Evolutionary conservation across 441 rosid genomes (phyloP).

Genomic region (Macaranga tanarius): DNA sequence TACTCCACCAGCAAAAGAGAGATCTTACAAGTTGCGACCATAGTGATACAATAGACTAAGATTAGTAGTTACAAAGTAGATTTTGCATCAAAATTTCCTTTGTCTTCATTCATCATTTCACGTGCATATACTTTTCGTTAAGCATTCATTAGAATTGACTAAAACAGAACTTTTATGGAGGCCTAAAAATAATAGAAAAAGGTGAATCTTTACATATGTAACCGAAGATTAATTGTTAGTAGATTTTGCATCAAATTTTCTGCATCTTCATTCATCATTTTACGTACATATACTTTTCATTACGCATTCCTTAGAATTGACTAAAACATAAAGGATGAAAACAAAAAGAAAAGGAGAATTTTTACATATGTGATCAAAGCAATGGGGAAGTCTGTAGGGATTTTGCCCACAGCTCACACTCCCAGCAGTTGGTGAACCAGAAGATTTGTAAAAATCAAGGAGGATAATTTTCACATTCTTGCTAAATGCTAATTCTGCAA

Average conservation of each 20-base stretch:
- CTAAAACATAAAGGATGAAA: not conserved
- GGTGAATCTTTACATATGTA: no score
- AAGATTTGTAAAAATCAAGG: not conserved
- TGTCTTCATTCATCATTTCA: not conserved
- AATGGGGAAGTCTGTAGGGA: conserved; percentile 3
- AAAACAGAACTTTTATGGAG: not conserved
- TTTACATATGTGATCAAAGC: conserved; percentile 1
- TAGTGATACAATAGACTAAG: no score
- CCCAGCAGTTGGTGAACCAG: not conserved
- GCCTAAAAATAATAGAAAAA: not conserved
- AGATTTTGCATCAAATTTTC: not conserved
- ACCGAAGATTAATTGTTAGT: not conserved
- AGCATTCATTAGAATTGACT: not conserved
- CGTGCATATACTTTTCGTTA: not conserved
- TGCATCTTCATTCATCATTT: not conserved
- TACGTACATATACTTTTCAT: not conserved
- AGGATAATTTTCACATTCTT: not conserved
- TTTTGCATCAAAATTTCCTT: not conserved
- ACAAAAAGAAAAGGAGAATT: not conserved
- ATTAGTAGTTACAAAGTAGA: not conserved
- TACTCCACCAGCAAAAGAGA: no score
- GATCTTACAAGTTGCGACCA: not conserved
- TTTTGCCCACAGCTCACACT: not conserved
- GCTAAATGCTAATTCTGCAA: conserved; percentile 3
- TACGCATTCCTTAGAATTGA: not conserved